Conservation (phyloP, 805 yeast species). For the Kuraishia hungarica region DNA sequence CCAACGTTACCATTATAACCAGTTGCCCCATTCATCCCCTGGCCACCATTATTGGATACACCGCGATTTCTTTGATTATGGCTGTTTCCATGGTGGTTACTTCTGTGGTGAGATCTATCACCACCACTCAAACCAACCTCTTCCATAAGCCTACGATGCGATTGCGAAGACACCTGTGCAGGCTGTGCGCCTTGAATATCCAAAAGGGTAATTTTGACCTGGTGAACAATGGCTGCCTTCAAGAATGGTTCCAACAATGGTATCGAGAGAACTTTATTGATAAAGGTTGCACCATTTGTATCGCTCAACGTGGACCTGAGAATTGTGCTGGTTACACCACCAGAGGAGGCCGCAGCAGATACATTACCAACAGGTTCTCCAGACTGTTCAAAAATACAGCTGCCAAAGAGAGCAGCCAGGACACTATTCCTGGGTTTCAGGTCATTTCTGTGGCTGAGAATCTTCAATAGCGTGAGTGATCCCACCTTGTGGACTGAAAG, state of each 20-base stretch:
- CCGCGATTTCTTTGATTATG: not conserved
- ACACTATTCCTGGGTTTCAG: constrained; percentile 51
- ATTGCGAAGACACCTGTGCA: constrained; percentile 49
- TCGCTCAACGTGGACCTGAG: constrained; percentile 61
- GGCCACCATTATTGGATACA: not conserved
- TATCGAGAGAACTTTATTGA: constrained; percentile 71
- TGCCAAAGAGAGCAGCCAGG: constrained; percentile 58
- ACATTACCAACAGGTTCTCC: constrained; percentile 12
- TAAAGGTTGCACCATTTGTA: constrained; percentile 65
- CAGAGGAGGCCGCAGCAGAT: not conserved
- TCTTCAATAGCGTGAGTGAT: constrained; percentile 70
- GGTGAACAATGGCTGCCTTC: constrained; percentile 49
- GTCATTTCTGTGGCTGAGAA: constrained; percentile 63
- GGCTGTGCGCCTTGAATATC: constrained; percentile 25
- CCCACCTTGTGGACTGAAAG: constrained; percentile 81
- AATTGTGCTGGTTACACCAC: constrained; percentile 29
- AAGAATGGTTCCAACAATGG: constrained; percentile 52
- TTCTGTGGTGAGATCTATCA: not conserved
- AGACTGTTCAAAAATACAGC: constrained; percentile 9
- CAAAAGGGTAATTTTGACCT: constrained; percentile 54
- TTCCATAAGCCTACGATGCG: constrained; percentile 80
- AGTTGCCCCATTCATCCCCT: not conserved
- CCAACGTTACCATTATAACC: not conserved
- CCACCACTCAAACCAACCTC: constrained; percentile 67
- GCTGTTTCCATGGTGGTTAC: not conserved